Conservation (phyloP, 192 early-diverging fungal species). For the Phycomyces blakesleeanus region DNA sequence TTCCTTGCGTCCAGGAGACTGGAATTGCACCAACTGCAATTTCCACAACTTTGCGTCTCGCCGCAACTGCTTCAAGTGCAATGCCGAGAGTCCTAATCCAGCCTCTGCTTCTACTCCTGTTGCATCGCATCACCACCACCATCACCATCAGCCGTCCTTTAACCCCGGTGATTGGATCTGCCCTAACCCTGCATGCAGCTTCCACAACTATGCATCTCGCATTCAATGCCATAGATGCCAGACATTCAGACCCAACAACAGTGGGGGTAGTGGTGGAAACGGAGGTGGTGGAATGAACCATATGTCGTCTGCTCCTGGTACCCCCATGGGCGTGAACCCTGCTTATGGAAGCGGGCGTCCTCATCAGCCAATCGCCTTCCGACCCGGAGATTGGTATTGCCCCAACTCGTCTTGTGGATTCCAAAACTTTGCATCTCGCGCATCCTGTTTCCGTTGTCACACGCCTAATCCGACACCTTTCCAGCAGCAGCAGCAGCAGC, state of each 20-base stretch:
- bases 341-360: conserved; percentile 22
- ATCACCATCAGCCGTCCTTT: conserved; percentile 39
- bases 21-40: conserved; percentile 67
- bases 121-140: not conserved
- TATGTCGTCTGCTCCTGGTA: not conserved
- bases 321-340: conserved; percentile 20
- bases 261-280: not conserved
- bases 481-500: conserved; percentile 9
- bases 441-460: conserved; percentile 61
- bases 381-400: conserved; percentile 76
- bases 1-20: conserved; percentile 59
- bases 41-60: conserved; percentile 72
- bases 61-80: conserved; percentile 64
- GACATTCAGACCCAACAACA: conserved; percentile 36
- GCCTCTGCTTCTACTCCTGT: conserved; percentile 2
- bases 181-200: conserved; percentile 51
- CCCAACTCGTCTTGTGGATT: conserved; percentile 59
- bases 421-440: conserved; percentile 76
- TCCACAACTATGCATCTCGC: conserved; percentile 63
- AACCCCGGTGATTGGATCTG: conserved; percentile 64
- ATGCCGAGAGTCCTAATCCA: conserved; percentile 45
- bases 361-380: conserved; percentile 37
- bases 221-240: conserved; percentile 54
- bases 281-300: not conserved
- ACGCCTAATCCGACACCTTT: conserved; percentile 34